Evolutionary conservation across 1,284 basidiomycete genomes (phyloP), one percentile per base, ranked within the genome.

Genomic region (Mycena sp.): DNA sequence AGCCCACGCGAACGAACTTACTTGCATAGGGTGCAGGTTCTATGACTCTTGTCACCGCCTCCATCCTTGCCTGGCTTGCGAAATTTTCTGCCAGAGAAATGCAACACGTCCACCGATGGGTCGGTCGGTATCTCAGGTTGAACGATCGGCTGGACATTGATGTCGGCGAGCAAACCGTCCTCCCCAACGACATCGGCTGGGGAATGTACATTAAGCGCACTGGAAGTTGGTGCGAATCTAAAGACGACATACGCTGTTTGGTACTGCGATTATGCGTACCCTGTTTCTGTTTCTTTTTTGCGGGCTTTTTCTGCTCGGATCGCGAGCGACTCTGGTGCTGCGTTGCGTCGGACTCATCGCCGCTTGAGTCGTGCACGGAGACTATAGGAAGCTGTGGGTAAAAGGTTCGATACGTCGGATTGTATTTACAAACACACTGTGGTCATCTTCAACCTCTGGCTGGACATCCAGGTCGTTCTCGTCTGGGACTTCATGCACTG

Each of bases 311-410:
- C n/a, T n/a, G n/a, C n/a, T n/a, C n/a, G n/a, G 32, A 32, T 55
- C 25, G 29, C 43, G 41, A 44, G 29, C 23, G 53, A 45, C 44
- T 56, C 55, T 46, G 11, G 45, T 6, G 4, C 44, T 57, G 44
- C 19, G 32, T 41, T 48, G 32, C 23, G 17, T 50, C 48, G 38
- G 57, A 44, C 29, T 59, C 58, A 23, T 52, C 49, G 30, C 41
- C 26, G 49, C 56, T 58, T 26, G 48, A 43, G 48, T 51, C 56
- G 23, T 58, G n/a, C 44, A 57, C 55, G 25, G 38, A 49, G 37
- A 49, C 58, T 59, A 57, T 43, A 50, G 26, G 38, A 57, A 49
- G 55, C 35, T 58, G 37, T 51, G 40, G n/a, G n/a, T n/a, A n/a
- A n/a, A n/a, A n/a, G n/a, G n/a, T n/a, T n/a, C n/a, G n/a, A n/a